Base-by-base conservation (phyloP, 257 asterid genomes). In the Lycium barbarum region DNA sequence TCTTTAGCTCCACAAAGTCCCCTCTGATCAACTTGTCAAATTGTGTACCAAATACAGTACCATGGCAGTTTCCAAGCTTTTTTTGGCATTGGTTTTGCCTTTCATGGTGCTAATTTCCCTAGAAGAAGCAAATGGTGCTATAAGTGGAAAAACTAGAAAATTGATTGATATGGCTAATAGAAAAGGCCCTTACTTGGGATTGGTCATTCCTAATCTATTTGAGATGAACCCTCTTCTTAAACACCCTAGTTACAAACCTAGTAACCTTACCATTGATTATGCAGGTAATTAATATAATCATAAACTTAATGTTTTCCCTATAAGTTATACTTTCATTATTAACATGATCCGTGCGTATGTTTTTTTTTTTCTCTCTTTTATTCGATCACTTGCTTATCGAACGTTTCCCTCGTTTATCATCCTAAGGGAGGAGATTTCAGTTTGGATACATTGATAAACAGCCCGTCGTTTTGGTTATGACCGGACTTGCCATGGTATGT, bases 181-280 rank as follows among this genome's bases (percentile, higher is more conserved):
- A 65, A n/a, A 70, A 6, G 94, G 94, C 2, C 93, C 94, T 84
- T 92, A 87, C 86, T 80, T 91, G 40, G 95, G 94, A 9, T 9
- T 92, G 12, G 93, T 91, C 36, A 90, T 92, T 87, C 95, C 94
- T 0, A 92, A 92, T 82, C 7, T 82, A 47, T 91, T 89, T 76
- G 94, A 92, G 43, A 78, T 91, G 91, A 88, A 84, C 12, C 95
- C 95, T 85, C 90, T 92, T 82, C 94, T 92, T 53, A 72, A 92
- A 2, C 91, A 91, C 83, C 90, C 94, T 14, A 72, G 89, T 45
- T 92, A 76, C 84, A 59, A 57, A 55, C 81, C 93, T 36, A 20
- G 43, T 18, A 83, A 85, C 59, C 88, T 90, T 36, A 72, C 88
- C 83, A 92, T 92, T 35, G 91, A 86, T 55, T 81, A 86, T 78